These are phyloP conservation scores for Rhododendron vialii DNA, from an alignment of 148 eudicot genomes.

Conservation along the genomic window DNA sequence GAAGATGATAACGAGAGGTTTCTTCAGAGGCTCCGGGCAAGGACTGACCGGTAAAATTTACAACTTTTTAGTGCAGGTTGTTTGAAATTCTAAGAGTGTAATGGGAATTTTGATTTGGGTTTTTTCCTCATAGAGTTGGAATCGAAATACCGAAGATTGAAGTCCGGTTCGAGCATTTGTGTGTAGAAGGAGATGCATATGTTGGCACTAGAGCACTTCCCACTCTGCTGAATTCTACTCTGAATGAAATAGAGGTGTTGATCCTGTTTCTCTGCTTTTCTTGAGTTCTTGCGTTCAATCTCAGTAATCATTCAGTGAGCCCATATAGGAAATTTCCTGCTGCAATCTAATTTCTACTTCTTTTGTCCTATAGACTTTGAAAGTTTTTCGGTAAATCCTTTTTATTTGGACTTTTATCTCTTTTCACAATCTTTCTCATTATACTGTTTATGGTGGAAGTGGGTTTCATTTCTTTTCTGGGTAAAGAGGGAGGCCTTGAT, in stretches of 20 bases:
- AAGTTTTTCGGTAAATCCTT: background rate
- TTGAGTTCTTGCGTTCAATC: background rate
- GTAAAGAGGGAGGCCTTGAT: background rate
- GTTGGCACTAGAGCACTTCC: conserved; percentile 48
- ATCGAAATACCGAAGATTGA: conserved; percentile 33
- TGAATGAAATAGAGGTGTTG: conserved; percentile 33
- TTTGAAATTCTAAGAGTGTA: background rate
- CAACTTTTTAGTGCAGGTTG: background rate
- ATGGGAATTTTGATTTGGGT: background rate
- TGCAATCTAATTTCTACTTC: background rate
- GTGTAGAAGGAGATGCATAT: conserved; percentile 40
- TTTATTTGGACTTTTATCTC: background rate
- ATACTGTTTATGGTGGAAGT: background rate
- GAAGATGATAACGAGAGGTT: conserved; percentile 48
- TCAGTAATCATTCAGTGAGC: background rate
- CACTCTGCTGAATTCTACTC: conserved; percentile 32
- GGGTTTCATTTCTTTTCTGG: background rate
- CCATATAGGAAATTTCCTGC: background rate
- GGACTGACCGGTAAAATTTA: conserved; percentile 32
- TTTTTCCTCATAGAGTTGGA: conserved; percentile 27
- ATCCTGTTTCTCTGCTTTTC: background rate
- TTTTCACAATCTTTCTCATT: background rate
- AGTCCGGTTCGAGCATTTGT: conserved; percentile 32
- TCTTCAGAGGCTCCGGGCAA: conserved; percentile 34
- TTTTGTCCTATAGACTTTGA: background rate